Evolutionary conservation across 1,139 yeast genomes (phyloP).

Genomic region (Debaryomyces singareniensis): DNA sequence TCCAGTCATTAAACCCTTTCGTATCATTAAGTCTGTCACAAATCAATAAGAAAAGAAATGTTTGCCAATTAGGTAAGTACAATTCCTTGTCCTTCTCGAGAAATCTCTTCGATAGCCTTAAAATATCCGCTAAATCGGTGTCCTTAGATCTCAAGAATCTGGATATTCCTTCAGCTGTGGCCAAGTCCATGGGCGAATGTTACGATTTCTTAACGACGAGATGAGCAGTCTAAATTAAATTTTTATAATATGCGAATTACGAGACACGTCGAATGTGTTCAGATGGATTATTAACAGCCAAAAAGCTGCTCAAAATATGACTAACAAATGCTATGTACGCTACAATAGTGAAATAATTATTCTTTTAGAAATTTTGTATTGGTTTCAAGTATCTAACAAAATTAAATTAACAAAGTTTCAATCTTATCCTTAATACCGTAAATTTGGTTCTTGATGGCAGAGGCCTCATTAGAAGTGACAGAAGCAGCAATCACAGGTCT

Average conservation of each 20-base stretch:
- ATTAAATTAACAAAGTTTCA: slow-evolving; percentile 89
- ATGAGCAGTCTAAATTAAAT: too few species aligned
- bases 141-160: slow-evolving; percentile 55
- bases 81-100: slow-evolving; percentile 32
- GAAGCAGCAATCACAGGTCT: slow-evolving; percentile 99
- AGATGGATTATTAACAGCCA: too few species aligned
- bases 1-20: slow-evolving; percentile 34
- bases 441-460: slow-evolving; percentile 95
- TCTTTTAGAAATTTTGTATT: too few species aligned
- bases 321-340: too few species aligned
- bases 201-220: too few species aligned
- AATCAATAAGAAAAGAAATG: slow-evolving; percentile 59
- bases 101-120: slow-evolving; percentile 34
- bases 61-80: slow-evolving; percentile 54
- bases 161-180: slow-evolving; percentile 57
- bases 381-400: background rate
- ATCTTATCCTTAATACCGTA: slow-evolving; percentile 98
- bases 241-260: too few species aligned
- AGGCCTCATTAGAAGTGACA: slow-evolving; percentile 97
- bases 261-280: too few species aligned
- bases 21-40: slow-evolving; percentile 59
- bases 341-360: too few species aligned
- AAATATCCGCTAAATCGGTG: slow-evolving; percentile 37
- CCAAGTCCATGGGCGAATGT: slow-evolving; percentile 11
- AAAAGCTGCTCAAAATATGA: too few species aligned